Percentiles rank a stretch among this genome's conserved stretches.
Evolutionary conservation across 345 rosid species (phyloP).

Genomic region (Dipteronia sinensis): DNA sequence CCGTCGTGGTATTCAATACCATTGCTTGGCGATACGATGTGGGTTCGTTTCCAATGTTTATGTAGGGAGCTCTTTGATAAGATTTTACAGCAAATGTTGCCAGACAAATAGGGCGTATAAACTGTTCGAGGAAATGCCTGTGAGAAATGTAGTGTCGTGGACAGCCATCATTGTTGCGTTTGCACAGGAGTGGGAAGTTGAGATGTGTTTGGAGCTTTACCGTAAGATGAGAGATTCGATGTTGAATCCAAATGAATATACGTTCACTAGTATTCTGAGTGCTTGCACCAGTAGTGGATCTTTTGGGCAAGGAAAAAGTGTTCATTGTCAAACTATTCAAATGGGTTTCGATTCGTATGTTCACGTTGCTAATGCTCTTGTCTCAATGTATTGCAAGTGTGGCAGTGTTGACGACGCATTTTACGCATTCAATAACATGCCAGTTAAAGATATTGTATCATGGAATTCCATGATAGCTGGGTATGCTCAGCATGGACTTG

Average conservation of each 20-base stretch:
- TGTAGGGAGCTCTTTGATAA: conserved; percentile 71
- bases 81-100: conserved; percentile 53
- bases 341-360: conserved; percentile 63
- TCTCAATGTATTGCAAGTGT: conserved; percentile 87
- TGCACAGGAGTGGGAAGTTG: conserved; percentile 71
- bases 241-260: conserved; percentile 69
- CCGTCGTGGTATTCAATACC: conserved; percentile 57
- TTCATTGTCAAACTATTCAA: conserved; percentile 66
- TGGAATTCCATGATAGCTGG: conserved; percentile 99
- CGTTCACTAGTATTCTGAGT: conserved; percentile 70
- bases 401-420: conserved; percentile 62
- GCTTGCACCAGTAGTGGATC: conserved; percentile 88
- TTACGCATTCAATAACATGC: conserved; percentile 43
- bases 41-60: conserved; percentile 63
- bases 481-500: conserved; percentile 81
- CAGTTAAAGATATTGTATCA: conserved; percentile 60
- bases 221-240: conserved; percentile 58
- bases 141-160: conserved; percentile 82
- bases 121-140: conserved; percentile 82
- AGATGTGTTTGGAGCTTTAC: conserved; percentile 60
- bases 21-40: conserved; percentile 52
- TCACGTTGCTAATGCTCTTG: conserved; percentile 69
- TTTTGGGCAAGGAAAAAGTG: conserved; percentile 74
- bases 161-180: conserved; percentile 78
- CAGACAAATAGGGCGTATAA: conserved; percentile 43